Evolutionary conservation across 169 alveolate species (phyloP).

Genomic region (Cryptosporidium sp.): DNA sequence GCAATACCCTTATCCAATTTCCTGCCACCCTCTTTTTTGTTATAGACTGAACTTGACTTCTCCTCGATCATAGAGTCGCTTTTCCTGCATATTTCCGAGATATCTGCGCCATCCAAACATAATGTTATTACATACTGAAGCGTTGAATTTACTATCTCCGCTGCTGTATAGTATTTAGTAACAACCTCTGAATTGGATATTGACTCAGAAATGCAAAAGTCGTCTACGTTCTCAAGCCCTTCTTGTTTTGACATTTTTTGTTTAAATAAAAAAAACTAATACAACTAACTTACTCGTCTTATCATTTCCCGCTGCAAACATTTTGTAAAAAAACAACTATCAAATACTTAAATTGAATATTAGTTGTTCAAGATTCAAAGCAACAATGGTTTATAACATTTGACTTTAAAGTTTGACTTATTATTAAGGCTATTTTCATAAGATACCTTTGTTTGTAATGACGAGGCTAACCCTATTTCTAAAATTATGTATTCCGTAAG

Average conservation of each 20-base stretch:
- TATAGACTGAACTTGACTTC: conserved; percentile 76
- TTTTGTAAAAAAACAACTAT: neutral
- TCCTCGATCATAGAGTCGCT: conserved; percentile 85
- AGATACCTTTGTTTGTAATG: neutral
- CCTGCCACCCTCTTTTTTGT: conserved; percentile 84
- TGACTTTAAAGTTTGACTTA: neutral
- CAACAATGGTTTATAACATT: neutral
- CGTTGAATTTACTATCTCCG: conserved; percentile 83
- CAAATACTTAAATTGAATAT: too few relatives aligned
- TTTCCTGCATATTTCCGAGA: conserved; percentile 82
- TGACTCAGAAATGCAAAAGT: conserved; percentile 23
- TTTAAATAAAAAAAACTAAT: neutral
- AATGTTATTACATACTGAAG: conserved; percentile 79
- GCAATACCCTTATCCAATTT: conserved; percentile 95
- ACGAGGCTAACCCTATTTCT: neutral
- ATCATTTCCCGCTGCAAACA: conserved; percentile 11
- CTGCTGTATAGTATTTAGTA: conserved; percentile 87
- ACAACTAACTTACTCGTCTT: neutral
- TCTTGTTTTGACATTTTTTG: conserved; percentile 1
- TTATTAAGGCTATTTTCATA: too few relatives aligned
- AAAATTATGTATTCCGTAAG: neutral
- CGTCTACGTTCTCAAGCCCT: neutral
- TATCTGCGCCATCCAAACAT: conserved; percentile 85
- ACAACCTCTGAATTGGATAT: conserved; percentile 82
- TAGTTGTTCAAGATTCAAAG: neutral